Conservation (phyloP, 176 grass and related monocot genomes). For the Triticum urartu region DNA sequence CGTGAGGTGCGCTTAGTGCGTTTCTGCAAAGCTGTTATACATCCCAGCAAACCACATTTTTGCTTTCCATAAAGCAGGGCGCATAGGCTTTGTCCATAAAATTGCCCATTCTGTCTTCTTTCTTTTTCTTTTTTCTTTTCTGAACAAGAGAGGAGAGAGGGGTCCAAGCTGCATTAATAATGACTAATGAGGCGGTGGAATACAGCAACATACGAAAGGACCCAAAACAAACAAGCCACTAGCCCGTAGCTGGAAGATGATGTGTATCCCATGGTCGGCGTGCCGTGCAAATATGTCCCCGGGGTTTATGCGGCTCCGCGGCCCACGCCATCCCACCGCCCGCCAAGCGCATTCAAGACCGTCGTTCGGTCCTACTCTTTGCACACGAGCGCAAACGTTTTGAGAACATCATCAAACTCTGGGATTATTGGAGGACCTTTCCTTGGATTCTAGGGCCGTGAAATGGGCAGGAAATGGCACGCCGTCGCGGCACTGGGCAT, state of each 20-base stretch:
- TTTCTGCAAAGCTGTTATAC: too few relatives aligned
- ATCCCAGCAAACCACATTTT: too few relatives aligned
- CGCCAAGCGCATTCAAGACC: not conserved
- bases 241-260: not conserved
- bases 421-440: not conserved
- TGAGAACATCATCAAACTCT: not conserved
- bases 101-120: too few relatives aligned
- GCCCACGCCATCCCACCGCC: not conserved
- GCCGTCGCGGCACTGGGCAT: not conserved
- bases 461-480: not conserved
- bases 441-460: not conserved
- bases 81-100: too few relatives aligned
- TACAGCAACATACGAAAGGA: not conserved
- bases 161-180: not conserved
- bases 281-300: not conserved
- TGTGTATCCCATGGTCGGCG: not conserved
- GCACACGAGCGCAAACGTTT: not conserved
- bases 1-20: too few relatives aligned
- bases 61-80: too few relatives aligned
- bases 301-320: not conserved
- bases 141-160: not conserved
- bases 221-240: not conserved
- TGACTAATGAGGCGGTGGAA: not conserved
- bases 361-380: not conserved
- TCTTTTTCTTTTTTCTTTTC: too few relatives aligned